Base-by-base conservation (phyloP, 2,329 filamentous ascomycete genomes). In the Aspergillus sojae region DNA sequence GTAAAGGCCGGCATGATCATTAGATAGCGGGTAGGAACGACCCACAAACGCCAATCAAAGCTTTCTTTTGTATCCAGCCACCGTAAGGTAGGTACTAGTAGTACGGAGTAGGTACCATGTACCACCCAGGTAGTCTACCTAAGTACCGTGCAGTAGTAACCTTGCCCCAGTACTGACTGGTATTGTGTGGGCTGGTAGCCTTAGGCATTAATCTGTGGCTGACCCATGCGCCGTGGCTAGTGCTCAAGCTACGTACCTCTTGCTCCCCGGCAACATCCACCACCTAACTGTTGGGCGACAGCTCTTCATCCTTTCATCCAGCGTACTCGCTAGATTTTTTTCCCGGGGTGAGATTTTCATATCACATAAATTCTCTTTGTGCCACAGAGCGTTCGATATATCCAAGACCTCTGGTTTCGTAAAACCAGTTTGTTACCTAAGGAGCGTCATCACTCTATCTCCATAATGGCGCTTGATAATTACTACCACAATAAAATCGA, bases 401-500 rank as follows among this genome's bases (percentile, higher is more conserved):
- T 34, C 19, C 9, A 21, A 21, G n/a, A 23, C 46, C 30, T 41
- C 52, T 32, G 26, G 53, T 39, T 55, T 41, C 46, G 46, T 50
- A 10, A 60, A 23, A 46, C 32, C 46, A 45, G 61, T 57, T 60
- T 65, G 62, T 61, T 62, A 58, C 32, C 60, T 12, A 55, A 66
- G 67, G 65, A 71, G 68, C 68, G 68, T 70, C 67, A 70, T 72
- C 66, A 62, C 59, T 68, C 57, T 50, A 65, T 64, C 75, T 78
- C 80, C 87, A 89, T 78, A 79, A 99, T 99, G 95, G 94, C 94
- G 88, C 92, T 99, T 83, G 95, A 98, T 82, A 96, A 91, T 82
- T 99, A 97, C 85, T 99, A 96, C 82, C 92, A 95, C 84, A 98
- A 98, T 86, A 99, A 99, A 87, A 98, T 98, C 83, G 95, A 99